phyloP scores from a whole-genome alignment of 2,329 filamentous ascomycete genomes.

The Aaosphaeria pasadenensis region DNA sequence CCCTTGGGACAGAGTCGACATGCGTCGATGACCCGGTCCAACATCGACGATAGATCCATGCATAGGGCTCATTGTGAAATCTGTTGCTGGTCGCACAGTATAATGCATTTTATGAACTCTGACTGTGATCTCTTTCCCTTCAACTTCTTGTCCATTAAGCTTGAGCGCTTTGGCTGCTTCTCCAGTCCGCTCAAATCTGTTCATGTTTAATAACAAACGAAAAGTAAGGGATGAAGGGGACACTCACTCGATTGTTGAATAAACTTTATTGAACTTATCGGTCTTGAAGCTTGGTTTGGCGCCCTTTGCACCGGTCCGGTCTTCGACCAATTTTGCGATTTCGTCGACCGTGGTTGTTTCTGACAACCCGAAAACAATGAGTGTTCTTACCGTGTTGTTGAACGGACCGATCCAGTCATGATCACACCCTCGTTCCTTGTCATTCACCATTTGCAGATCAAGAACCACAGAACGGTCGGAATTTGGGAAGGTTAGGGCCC shows the following conservation, averaged over 20 bases:
- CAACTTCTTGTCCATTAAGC: neutral
- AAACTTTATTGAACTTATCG: too few species aligned
- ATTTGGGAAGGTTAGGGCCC: neutral
- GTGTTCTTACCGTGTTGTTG: conserved; percentile 21
- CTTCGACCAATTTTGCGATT: neutral
- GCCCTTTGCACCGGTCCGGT: neutral
- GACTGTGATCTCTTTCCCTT: conserved; percentile 3
- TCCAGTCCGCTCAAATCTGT: conserved; percentile 1
- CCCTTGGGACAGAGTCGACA: too few species aligned
- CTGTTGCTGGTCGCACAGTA: neutral
- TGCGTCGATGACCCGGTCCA: too few species aligned
- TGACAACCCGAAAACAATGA: conserved; percentile 18
- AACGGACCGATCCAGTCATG: conserved; percentile 28
- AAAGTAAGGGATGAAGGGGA: too few species aligned
- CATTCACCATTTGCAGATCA: conserved; percentile 5
- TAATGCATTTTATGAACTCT: conserved; percentile 2
- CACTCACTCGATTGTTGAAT: too few species aligned
- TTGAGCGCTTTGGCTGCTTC: conserved; percentile 10
- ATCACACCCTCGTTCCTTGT: conserved; percentile 20
- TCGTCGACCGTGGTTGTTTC: neutral
- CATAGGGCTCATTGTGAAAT: too few species aligned
- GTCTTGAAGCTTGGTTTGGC: too few species aligned
- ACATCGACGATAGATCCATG: too few species aligned
- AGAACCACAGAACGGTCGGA: neutral
- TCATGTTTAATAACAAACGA: too few species aligned